phyloP scores from a whole-genome alignment of 2,329 filamentous ascomycete genomes.

The Cladosporium sp. region DNA sequence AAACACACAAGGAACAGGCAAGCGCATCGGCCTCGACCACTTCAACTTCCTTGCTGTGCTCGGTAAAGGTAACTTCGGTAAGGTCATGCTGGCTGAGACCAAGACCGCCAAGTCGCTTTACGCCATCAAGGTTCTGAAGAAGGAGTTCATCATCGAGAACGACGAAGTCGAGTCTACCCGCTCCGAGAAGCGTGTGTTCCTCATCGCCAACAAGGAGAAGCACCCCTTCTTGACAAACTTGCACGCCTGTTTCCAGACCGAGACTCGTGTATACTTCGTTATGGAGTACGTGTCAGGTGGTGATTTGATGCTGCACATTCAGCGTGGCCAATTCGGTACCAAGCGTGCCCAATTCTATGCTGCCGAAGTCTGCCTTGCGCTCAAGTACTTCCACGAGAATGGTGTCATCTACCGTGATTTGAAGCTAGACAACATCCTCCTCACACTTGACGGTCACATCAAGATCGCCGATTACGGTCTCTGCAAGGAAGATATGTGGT shows the following conservation, averaged over 20 bases:
- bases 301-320: conserved; percentile 98
- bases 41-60: conserved; percentile 99
- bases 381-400: conserved; percentile 99
- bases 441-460: conserved; percentile 94
- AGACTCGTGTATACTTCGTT: conserved; percentile 97
- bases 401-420: conserved; percentile 92
- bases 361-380: conserved; percentile 90
- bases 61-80: conserved; percentile 98
- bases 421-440: conserved; percentile 84
- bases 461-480: conserved; percentile 98
- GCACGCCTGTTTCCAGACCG: conserved; percentile 98
- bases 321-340: conserved; percentile 91
- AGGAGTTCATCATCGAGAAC: conserved; percentile 99
- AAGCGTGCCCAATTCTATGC: conserved; percentile 98
- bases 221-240: conserved; percentile 95
- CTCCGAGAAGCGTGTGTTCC: conserved; percentile 95
- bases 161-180: conserved; percentile 98
- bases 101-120: conserved; percentile 91
- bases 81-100: conserved; percentile 98
- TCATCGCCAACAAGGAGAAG: conserved; percentile 94
- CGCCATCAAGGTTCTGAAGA: conserved; percentile 98
- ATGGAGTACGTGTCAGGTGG: conserved; percentile 99
- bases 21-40: conserved; percentile 91
- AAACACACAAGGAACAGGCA: conserved; percentile 68
- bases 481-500: conserved; percentile 99